Evolutionary conservation across 371 early-diverging fungal species (phyloP).

Genomic region (Syncephalastrum racemosum): DNA sequence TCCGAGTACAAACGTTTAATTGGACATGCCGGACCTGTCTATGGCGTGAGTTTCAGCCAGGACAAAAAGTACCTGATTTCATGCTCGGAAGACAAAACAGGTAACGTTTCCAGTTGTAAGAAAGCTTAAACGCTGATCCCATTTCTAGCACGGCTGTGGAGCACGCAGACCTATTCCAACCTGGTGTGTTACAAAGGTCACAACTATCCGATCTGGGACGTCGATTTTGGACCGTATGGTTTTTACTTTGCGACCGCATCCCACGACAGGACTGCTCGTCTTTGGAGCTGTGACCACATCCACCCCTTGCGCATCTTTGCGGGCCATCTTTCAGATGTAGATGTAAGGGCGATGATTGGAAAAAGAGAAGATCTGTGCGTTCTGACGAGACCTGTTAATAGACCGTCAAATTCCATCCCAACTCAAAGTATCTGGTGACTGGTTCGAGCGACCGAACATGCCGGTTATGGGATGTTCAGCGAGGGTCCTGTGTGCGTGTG

Average conservation of each 20-base stretch:
- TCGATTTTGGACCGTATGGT: slow-evolving; percentile 87
- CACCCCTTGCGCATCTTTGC: slow-evolving; percentile 97
- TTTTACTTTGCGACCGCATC: slow-evolving; percentile 98
- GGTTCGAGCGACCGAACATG: slow-evolving; percentile 94
- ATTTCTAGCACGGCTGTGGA: slow-evolving; percentile 90
- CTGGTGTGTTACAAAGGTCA: slow-evolving; percentile 97
- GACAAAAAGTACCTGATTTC: slow-evolving; percentile 91
- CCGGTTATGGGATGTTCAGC: slow-evolving; percentile 97
- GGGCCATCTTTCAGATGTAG: slow-evolving; percentile 98
- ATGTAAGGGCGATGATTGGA: slow-evolving; percentile 58
- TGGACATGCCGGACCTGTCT: slow-evolving; percentile 98
- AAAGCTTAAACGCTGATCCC: slow-evolving; percentile 3
- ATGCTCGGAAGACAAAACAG: slow-evolving; percentile 95
- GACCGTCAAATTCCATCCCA: slow-evolving; percentile 98
- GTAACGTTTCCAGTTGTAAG: slow-evolving; percentile 35
- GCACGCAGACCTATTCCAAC: slow-evolving; percentile 85
- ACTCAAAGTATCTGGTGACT: slow-evolving; percentile 95
- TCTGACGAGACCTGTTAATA: slow-evolving; percentile 15
- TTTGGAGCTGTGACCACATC: slow-evolving; percentile 96
- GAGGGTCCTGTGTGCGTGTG: slow-evolving; percentile 91
- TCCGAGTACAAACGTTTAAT: slow-evolving; percentile 70
- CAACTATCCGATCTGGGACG: slow-evolving; percentile 98
- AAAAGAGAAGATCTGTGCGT: neutral
- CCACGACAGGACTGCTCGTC: slow-evolving; percentile 94
- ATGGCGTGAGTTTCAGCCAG: slow-evolving; percentile 86